These are phyloP conservation scores for Penicillium bovifimosum DNA, from an alignment of 495 filamentous ascomycete genomes.

Conservation along the genomic window DNA sequence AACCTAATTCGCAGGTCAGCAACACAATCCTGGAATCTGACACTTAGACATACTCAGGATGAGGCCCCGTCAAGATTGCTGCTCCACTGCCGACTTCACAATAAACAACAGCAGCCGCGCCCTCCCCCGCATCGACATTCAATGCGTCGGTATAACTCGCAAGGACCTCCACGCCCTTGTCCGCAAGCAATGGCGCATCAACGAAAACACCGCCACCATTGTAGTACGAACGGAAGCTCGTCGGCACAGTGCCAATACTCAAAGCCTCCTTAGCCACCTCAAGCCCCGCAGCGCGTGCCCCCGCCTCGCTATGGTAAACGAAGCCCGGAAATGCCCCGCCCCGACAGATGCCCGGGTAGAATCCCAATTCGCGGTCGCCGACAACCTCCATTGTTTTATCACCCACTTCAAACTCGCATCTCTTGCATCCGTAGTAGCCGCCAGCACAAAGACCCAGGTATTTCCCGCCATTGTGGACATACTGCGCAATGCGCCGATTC, in stretches of 20 bases:
- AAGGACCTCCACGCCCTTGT: constrained; percentile 69
- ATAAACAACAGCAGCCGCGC: constrained; percentile 74
- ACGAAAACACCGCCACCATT: constrained; percentile 97
- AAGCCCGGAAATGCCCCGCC: constrained; percentile 89
- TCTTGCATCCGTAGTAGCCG: constrained; percentile 77
- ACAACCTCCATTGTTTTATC: constrained; percentile 77
- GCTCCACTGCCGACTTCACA: constrained; percentile 81
- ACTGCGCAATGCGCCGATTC: constrained; percentile 76
- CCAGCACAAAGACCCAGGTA: constrained; percentile 94
- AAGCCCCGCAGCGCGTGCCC: constrained; percentile 68
- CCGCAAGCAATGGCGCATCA: constrained; percentile 57
- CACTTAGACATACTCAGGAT: constrained; percentile 72
- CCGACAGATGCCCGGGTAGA: constrained; percentile 82
- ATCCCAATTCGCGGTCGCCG: constrained; percentile 77
- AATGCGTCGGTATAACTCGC: constrained; percentile 73
- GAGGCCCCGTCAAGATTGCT: constrained; percentile 78
- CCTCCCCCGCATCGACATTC: constrained; percentile 69
- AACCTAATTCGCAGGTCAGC: constrained; percentile 54
- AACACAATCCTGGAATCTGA: not conserved
- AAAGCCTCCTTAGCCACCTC: constrained; percentile 59
- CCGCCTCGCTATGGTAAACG: constrained; percentile 82
- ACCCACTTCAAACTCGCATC: constrained; percentile 89
- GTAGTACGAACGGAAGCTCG: constrained; percentile 73
- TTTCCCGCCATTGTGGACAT: constrained; percentile 74
- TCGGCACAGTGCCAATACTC: constrained; percentile 47